Base-by-base conservation (phyloP, 805 yeast species). In the Naumovozyma dairenensis region DNA sequence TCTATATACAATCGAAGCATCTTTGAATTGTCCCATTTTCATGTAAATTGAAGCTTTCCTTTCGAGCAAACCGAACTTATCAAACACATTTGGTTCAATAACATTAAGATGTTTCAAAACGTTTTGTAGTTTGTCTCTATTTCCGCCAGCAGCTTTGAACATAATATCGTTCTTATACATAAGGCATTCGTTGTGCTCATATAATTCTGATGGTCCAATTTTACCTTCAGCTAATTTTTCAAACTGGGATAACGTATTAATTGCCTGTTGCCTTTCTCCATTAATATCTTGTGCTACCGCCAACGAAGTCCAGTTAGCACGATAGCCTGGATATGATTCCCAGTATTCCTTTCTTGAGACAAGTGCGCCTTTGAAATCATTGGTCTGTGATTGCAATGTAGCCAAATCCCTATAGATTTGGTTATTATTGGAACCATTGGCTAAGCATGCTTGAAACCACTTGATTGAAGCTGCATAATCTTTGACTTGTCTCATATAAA, bases 281-380 rank as follows among this genome's bases (percentile, higher is more conserved):
- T 72, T 73, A 52, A 87, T 65, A 55, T 82, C 83, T 52, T 80
- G 84, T 1, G 96, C 94, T 28, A 85, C 68, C 1, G 94, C 95
- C 33, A 81, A 67, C 0, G 80, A 78, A 1, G 94, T 81, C 95
- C 96, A 87, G 52, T 84, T 82, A 40, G 89, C 86, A 43, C 96
- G 71, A 53, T 74, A 82, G 0, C 94, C 94, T 8, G 92, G 76
- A 46, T 72, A 78, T 17, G 71, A 69, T 47, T 80, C 82, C 57
- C 92, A 67, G 48, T 75, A 77, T 25, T 67, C 66, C 39, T 72
- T 74, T 47, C 96, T 71, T 2, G 89, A 71, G 8, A 62, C 71
- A 4, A 72, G 67, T 40, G 80, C 67, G 16, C 67, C 67, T 45
- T 71, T 72, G 53, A 65, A 84, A 50, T 84, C 87, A 40, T 96